Evolutionary conservation across 768 basidiomycete species (phyloP).

Genomic region (Gymnopilus dilepis): DNA sequence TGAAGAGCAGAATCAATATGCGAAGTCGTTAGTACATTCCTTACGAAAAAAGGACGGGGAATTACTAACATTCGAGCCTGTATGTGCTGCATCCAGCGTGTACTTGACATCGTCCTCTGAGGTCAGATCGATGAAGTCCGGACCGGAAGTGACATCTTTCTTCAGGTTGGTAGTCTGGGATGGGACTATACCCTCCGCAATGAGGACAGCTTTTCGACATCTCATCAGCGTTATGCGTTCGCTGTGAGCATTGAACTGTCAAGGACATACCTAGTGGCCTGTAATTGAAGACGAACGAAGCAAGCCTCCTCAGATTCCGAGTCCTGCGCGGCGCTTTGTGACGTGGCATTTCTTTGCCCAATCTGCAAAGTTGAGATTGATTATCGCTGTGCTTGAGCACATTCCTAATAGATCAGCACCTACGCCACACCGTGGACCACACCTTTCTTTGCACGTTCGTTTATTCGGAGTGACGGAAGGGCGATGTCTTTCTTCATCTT

Average conservation of each 20-base stretch:
- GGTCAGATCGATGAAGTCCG: constrained; percentile 15
- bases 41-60: no score
- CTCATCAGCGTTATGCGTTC: no score
- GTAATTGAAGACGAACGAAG: constrained; percentile 24
- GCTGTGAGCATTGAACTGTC: no score
- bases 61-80: no score
- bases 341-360: constrained; percentile 13
- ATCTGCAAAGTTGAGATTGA: no score
- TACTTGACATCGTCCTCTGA: constrained; percentile 7
- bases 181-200: constrained; percentile 16
- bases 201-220: constrained; percentile 23
- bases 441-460: constrained; percentile 34
- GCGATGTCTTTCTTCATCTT: background rate
- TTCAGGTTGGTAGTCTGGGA: background rate
- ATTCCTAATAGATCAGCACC: no score
- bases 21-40: no score
- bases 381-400: no score
- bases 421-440: constrained; percentile 32
- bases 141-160: background rate
- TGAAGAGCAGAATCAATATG: no score
- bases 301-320: constrained; percentile 1
- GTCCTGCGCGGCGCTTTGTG: background rate
- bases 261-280: constrained; percentile 23
- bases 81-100: no score
- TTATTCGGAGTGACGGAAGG: constrained; percentile 20